These are phyloP conservation scores for Ensete ventricosum DNA, from an alignment of 176 grass and related monocot genomes.

Conservation along the genomic window DNA sequence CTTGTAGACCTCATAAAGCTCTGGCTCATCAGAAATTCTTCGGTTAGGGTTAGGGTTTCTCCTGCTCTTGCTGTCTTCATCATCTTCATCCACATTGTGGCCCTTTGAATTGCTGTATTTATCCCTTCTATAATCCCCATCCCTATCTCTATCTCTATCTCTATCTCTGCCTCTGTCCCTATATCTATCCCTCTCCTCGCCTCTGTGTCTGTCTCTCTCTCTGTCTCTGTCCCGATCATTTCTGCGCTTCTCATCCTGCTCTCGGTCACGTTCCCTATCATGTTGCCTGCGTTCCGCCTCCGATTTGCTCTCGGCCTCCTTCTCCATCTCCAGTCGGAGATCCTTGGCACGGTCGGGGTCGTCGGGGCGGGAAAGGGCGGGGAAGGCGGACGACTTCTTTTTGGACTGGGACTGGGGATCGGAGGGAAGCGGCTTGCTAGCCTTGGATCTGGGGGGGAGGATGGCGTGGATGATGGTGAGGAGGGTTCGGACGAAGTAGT, in stretches of 20 bases:
- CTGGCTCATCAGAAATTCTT: slow-evolving; percentile 39
- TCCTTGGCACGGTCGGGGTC: slow-evolving; percentile 49
- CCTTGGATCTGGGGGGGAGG: slow-evolving; percentile 49
- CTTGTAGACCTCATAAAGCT: slow-evolving; percentile 60
- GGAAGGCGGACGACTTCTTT: slow-evolving; percentile 30
- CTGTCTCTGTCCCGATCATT: slow-evolving; percentile 25
- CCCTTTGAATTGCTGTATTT: slow-evolving; percentile 16
- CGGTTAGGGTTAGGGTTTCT: not conserved
- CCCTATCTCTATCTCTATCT: slow-evolving; percentile 8
- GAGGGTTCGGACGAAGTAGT: slow-evolving; percentile 73
- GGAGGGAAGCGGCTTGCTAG: slow-evolving; percentile 7
- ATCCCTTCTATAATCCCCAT: slow-evolving; percentile 20
- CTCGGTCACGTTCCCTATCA: not conserved
- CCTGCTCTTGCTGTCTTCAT: slow-evolving; percentile 3
- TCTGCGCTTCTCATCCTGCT: slow-evolving; percentile 8
- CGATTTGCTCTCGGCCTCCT: slow-evolving; percentile 29
- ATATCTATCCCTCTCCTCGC: slow-evolving; percentile 16
- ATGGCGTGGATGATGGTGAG: slow-evolving; percentile 83
- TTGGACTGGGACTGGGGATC: not conserved
- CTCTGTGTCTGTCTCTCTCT: slow-evolving; percentile 26
- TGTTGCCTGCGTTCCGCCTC: slow-evolving; percentile 10
- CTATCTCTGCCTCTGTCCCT: slow-evolving; percentile 7
- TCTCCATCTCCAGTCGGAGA: slow-evolving; percentile 65
- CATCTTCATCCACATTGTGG: slow-evolving; percentile 16
- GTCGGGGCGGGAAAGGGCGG: slow-evolving; percentile 51